Evolutionary conservation across 306 rosid species (phyloP), one percentile per base, ranked within the genome.

Genomic region (Gynostemma pentaphyllum): DNA sequence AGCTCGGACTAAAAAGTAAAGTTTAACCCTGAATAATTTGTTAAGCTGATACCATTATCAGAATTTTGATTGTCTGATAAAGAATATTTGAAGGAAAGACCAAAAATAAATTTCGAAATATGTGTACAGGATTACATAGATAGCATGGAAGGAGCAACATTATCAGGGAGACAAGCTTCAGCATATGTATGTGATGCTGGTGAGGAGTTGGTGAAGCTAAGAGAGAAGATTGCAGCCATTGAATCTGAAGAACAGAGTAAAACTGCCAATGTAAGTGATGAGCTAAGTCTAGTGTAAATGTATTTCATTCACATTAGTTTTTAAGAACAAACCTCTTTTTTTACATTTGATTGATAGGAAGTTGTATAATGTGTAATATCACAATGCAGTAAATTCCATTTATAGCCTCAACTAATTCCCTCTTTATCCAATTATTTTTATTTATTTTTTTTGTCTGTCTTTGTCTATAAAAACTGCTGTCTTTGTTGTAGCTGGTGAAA

Each of bases 111-210:
- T 10, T 32, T 9, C 19, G 21, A 12, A 21, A 60, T 22, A 7
- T 10, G 39, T 50, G 48, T 69, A 28, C 89, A 92, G 99, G 99
- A 92, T 79, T 92, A 92, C 81, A 88, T 88, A 76, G 99, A 92
- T 75, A 92, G 99, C 80, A 92, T 92, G 96, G 96, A 92, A 83
- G 99, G 99, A 19, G 99, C 99, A 78, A 92, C 99, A 29, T 76
- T 92, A 72, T 88, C 99, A 0, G 96, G 99, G 15, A 82, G 99
- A 69, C 96, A 84, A 81, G 80, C 99, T 36, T 84, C 95, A 12
- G 85, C 99, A 2, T 92, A 74, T 69, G 82, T 92, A 69, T 92
- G 96, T 40, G 74, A 86, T 64, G 94, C 88, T 0, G 99, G 96
- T 51, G 99, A 92, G 77, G 85, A 76, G 27, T 72, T 92, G 76